Evolutionary conservation across 2,329 filamentous ascomycete species (phyloP), one percentile per base, ranked within the genome.

Genomic region (Sporothrix dimorphospora): DNA sequence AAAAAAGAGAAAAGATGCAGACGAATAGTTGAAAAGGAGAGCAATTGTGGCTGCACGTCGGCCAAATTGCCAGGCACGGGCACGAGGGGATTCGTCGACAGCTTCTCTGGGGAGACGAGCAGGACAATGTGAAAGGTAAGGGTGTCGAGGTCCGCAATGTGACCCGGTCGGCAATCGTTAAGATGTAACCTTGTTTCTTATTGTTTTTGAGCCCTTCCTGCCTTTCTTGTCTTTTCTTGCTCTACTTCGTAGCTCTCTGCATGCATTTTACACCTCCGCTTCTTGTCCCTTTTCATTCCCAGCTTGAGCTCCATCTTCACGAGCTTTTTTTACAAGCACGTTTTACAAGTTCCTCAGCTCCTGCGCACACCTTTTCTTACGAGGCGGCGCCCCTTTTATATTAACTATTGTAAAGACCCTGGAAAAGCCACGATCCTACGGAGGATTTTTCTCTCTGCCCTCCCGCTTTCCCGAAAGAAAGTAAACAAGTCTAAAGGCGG

Each of bases 1-100:
- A 55, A 55, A 47, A 47, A 19, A 9, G 16, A 30, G 27, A 30
- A 14, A 9, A 55, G 24, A 30, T 21, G 57, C 34, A n/a, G 34
- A 42, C 9, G 11, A 53, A 27, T 53, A 2, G 27, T 34, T 12
- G 24, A 34, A 16, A 12, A 21, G 6, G 21, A 19, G 5, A 11
- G 27, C 8, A 3, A 27, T 24, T 2, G 34, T 40, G 57, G 57
- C 12, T 11, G 57, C n/a, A 24, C 34, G 24, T 14, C 34, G n/a
- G 57, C 34, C 57, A 63, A 51, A 67, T 21, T 8, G 45, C 16
- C 45, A 51, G 65, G 65, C 65, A 67, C 65, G 65, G 65, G 65
- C 27, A 34, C 45, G 27, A 67, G 65, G 27, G 65, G 27, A 67
- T 67, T 67, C 65, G 65, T 38, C 45, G 27, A 38, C 45, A 51